Base-by-base conservation (phyloP, 139 green algal genomes). In the Picochlorum sp. region DNA sequence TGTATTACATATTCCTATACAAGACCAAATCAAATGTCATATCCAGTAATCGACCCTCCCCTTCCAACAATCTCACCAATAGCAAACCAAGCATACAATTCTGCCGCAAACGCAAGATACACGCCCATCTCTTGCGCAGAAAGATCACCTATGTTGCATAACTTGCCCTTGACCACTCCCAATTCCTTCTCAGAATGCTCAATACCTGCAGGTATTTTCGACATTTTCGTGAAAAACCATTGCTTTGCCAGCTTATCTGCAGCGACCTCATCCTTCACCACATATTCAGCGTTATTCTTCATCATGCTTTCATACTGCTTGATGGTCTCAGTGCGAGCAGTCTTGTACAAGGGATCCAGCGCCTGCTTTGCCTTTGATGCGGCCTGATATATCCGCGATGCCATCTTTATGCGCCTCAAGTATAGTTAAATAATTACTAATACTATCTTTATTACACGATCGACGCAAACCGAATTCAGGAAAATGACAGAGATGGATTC, bases 21-120 rank as follows among this genome's bases (percentile, higher is more conserved):
- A 30, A 30, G 28, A 30, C 28, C 28, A 9, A 34, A 34, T 76
- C 37, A 82, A 23, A 82, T 57, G 21, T 49, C 60, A 68, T 90
- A 90, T 15, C 84, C 83, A 3, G 74, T 81, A 6, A 90, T 41
- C 1, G 51, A 77, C 30, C 69, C 72, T 41, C 86, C 86, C 9
- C 86, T 75, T 11, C 86, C 86, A 18, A 91, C 31, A 59, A 93
- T 90, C 71, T 93, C 86, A 4, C 86, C 86, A 3, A 93, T 78
- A 62, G 74, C 81, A 68, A 92, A 92, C 86, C 86, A 93, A 9
- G 83, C 86, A 63, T 82, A 93, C 23, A 88, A 13, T 68, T 93
- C 86, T 4, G 54, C 80, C 7, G 50, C 71, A 65, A 93, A 93
- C 3, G 83, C 62, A 2, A 62, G 51, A 13, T 76, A 81, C 23